Evolutionary conservation across 495 filamentous ascomycete genomes (phyloP).

Genomic region (Hapsidospora chrysogenum): DNA sequence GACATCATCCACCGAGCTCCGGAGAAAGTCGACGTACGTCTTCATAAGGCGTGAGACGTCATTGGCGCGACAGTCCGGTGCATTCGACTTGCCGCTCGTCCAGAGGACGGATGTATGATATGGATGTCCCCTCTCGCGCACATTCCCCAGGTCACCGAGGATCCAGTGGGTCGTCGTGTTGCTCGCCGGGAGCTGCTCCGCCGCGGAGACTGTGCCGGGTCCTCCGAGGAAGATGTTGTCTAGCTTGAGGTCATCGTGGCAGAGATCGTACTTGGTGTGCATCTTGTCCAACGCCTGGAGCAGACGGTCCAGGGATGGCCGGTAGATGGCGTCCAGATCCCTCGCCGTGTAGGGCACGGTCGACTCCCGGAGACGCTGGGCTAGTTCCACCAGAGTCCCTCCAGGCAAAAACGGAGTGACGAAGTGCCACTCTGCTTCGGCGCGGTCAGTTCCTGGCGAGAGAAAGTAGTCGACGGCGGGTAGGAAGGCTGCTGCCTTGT

Average conservation of each 20-base stretch:
- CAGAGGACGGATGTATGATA: constrained; percentile 5
- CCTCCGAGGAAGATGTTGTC: constrained; percentile 13
- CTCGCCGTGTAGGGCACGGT: background rate
- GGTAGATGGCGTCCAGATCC: background rate
- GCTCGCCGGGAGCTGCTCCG: background rate
- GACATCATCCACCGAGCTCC: background rate
- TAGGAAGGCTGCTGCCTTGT: background rate
- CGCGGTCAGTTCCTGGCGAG: background rate
- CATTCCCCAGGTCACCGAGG: constrained; percentile 12
- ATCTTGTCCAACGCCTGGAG: background rate
- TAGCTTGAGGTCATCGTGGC: constrained; percentile 14
- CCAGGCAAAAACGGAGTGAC: background rate
- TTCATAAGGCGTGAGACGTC: background rate
- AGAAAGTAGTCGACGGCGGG: background rate
- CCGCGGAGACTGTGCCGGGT: background rate
- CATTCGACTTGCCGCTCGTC: background rate
- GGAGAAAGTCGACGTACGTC: background rate
- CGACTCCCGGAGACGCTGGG: background rate
- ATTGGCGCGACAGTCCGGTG: background rate
- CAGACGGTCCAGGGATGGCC: background rate
- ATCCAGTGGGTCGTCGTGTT: constrained; percentile 6
- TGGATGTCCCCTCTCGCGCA: constrained; percentile 8
- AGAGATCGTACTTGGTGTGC: constrained; percentile 2
- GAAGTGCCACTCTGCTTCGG: background rate
- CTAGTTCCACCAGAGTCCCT: background rate